These are phyloP conservation scores for Aphanomyces astaci DNA, from an alignment of 352 stramenopile genomes.

Conservation along the genomic window DNA sequence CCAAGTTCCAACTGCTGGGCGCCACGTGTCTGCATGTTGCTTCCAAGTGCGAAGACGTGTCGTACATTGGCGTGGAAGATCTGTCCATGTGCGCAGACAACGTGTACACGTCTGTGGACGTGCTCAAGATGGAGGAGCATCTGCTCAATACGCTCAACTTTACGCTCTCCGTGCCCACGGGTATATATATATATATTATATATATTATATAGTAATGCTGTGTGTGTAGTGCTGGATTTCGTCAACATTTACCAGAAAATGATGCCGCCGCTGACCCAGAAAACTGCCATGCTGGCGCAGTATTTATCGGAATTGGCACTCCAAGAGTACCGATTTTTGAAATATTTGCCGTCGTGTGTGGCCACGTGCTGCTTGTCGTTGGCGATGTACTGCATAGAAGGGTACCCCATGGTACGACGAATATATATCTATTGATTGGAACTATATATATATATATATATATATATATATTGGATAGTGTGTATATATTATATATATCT, in stretches of 20 bases:
- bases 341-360: slow-evolving; percentile 78
- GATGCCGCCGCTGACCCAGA: slow-evolving; percentile 75
- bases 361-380: slow-evolving; percentile 77
- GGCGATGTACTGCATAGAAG: slow-evolving; percentile 77
- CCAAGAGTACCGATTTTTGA: slow-evolving; percentile 84
- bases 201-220: background rate
- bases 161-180: slow-evolving; percentile 81
- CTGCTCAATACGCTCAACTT: slow-evolving; percentile 89
- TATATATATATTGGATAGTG: too few species aligned
- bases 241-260: slow-evolving; percentile 85
- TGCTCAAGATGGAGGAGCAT: slow-evolving; percentile 88
- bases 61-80: slow-evolving; percentile 88
- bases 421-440: slow-evolving; percentile 7
- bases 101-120: slow-evolving; percentile 82
- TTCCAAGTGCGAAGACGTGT: slow-evolving; percentile 88
- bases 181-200: slow-evolving; percentile 30
- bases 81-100: slow-evolving; percentile 88
- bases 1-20: slow-evolving; percentile 82
- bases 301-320: slow-evolving; percentile 83
- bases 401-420: slow-evolving; percentile 75
- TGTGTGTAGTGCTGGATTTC: slow-evolving; percentile 67
- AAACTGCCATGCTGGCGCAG: slow-evolving; percentile 81
- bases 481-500: too few species aligned
- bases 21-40: slow-evolving; percentile 86
- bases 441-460: too few species aligned